A percentile compares a stretch with the other conserved stretches of the same genome.
phyloP scores from a whole-genome alignment of 306 rosid genomes.

The Pterocarpus santalinus region DNA sequence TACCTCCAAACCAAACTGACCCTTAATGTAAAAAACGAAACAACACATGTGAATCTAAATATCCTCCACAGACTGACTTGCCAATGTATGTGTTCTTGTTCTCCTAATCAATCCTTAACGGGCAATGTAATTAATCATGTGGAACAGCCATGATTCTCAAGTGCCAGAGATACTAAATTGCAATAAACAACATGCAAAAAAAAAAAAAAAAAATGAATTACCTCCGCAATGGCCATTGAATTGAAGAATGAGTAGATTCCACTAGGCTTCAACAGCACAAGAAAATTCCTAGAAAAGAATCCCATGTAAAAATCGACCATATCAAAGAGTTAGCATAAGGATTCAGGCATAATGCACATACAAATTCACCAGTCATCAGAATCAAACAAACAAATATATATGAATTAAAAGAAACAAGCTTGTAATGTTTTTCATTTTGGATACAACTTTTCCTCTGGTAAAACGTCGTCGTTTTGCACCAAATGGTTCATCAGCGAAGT shows the following conservation, averaged over 20 bases:
- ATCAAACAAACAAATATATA: not conserved
- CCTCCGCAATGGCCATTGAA: conserved; percentile 68
- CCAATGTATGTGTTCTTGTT: too few relatives aligned
- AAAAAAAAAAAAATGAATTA: conserved; percentile 56
- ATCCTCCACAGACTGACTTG: not conserved
- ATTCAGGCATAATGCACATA: not conserved
- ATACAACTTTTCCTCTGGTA: too few relatives aligned
- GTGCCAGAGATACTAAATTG: conserved; percentile 67
- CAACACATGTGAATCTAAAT: not conserved
- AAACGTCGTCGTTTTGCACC: too few relatives aligned
- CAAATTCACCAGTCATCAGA: not conserved
- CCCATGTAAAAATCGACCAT: conserved; percentile 14
- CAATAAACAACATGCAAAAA: conserved; percentile 50
- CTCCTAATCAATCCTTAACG: conserved; percentile 63
- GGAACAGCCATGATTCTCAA: conserved; percentile 68
- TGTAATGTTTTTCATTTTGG: not conserved
- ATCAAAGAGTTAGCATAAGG: conserved; percentile 1
- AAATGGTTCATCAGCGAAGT: too few relatives aligned
- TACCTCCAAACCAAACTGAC: too few relatives aligned
- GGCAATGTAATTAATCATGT: conserved; percentile 74
- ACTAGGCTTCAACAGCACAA: conserved; percentile 63
- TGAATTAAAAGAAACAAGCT: not conserved
- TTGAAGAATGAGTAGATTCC: conserved; percentile 77
- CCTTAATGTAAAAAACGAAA: not conserved
- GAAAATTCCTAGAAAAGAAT: conserved; percentile 63